These are phyloP conservation scores for Trebouxiophyceae sp. DNA, from an alignment of 163 green algal species.

Conservation along the genomic window DNA sequence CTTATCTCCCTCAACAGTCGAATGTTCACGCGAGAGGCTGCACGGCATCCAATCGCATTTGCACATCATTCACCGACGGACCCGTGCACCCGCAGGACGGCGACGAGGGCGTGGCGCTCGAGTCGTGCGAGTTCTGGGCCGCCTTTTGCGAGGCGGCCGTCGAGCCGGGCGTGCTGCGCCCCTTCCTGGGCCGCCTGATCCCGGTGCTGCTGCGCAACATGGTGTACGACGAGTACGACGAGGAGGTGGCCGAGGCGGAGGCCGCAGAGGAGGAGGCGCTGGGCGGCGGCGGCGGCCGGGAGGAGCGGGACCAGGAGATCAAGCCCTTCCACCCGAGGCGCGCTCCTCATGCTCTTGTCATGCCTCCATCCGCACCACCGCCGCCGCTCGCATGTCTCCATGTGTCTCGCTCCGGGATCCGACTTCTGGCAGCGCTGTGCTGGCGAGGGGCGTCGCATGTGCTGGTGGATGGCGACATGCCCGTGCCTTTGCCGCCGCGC, in stretches of 20 bases:
- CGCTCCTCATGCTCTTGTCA: too few species aligned
- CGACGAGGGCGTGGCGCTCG: slow-evolving; percentile 79
- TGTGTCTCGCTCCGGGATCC: too few species aligned
- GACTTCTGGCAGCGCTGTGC: too few species aligned
- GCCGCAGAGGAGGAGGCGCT: slow-evolving; percentile 50
- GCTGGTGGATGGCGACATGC: too few species aligned
- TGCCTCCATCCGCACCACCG: too few species aligned
- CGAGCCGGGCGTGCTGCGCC: slow-evolving; percentile 57
- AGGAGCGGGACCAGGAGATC: slow-evolving; percentile 52
- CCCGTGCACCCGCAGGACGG: slow-evolving; percentile 36
- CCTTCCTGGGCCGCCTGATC: slow-evolving; percentile 74
- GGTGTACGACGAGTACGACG: slow-evolving; percentile 93
- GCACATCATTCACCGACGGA: neutral
- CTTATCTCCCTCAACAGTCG: too few species aligned
- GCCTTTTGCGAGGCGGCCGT: slow-evolving; percentile 75
- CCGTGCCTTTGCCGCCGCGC: too few species aligned
- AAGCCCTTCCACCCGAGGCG: slow-evolving; percentile 47
- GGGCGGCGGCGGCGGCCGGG: neutral
- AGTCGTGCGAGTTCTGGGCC: slow-evolving; percentile 93
- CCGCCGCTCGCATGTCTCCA: too few species aligned
- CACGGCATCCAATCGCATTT: neutral
- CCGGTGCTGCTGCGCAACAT: slow-evolving; percentile 94
- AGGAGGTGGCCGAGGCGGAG: slow-evolving; percentile 80
- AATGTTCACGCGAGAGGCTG: too few species aligned
- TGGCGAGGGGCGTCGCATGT: too few species aligned